Conservation (phyloP, 257 asterid genomes). For the Craterostigma plantagineum region DNA sequence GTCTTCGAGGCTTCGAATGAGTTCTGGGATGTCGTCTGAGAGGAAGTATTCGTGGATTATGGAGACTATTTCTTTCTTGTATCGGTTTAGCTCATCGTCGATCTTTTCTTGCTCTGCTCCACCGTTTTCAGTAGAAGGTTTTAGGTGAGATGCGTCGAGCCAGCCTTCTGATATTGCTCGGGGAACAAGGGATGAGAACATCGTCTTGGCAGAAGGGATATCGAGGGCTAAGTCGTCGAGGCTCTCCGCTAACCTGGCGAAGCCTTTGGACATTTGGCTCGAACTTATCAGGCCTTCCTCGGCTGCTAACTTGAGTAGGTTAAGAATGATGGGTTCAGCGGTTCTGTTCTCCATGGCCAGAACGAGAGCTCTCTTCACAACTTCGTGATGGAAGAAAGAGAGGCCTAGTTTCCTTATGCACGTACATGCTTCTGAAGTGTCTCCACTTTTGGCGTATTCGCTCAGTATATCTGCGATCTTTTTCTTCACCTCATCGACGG, state of each 20-base stretch:
- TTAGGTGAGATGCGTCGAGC: conserved; percentile 58
- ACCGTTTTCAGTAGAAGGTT: conserved; percentile 32
- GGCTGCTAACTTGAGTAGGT: conserved; percentile 69
- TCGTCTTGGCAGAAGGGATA: conserved; percentile 70
- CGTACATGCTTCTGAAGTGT: conserved; percentile 77
- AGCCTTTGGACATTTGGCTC: conserved; percentile 87
- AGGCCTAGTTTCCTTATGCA: conserved; percentile 86
- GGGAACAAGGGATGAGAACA: conserved; percentile 40
- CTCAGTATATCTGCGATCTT: conserved; percentile 69
- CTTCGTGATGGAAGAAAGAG: conserved; percentile 92
- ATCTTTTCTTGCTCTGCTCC: conserved; percentile 16
- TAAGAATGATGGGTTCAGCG: conserved; percentile 48
- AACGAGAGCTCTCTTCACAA: conserved; percentile 77
- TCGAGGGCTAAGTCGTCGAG: conserved; percentile 95
- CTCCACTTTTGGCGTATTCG: conserved; percentile 82
- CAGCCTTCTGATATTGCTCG: conserved; percentile 76
- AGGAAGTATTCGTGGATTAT: conserved; percentile 88
- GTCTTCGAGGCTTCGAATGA: conserved; percentile 72
- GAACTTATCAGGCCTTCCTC: conserved; percentile 91
- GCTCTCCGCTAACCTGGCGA: conserved; percentile 61
- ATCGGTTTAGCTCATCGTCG: conserved; percentile 39
- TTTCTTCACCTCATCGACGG: conserved; percentile 84
- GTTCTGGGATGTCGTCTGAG: conserved; percentile 90
- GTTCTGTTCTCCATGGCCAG: conserved; percentile 68
- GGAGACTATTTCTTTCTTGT: conserved; percentile 60